phyloP scores from a whole-genome alignment of 257 asterid species.

The Apocynum venetum region DNA sequence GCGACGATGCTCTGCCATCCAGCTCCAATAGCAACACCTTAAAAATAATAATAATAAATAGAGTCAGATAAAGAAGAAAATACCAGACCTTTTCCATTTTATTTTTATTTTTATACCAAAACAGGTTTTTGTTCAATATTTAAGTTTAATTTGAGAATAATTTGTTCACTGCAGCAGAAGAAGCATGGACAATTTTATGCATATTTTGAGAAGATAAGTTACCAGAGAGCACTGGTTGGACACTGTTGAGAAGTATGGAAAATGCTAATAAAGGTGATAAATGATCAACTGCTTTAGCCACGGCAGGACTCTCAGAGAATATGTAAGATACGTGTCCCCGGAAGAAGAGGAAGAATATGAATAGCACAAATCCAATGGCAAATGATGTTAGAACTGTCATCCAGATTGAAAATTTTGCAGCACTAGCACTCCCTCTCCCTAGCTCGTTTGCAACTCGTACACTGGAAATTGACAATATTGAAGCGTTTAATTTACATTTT shows the following conservation, averaged over 20 bases:
- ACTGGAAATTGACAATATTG: constrained; percentile 20
- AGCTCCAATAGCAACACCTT: constrained; percentile 50
- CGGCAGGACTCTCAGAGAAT: constrained; percentile 42
- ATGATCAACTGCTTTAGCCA: constrained; percentile 42
- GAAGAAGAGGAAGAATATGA: constrained; percentile 45
- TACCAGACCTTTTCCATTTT: too few relatives aligned
- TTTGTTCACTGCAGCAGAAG: too few relatives aligned
- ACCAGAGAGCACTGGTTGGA: constrained; percentile 73
- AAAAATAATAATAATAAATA: neutral
- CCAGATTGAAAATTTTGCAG: constrained; percentile 50
- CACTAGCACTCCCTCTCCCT: constrained; percentile 57
- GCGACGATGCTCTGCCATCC: constrained; percentile 57
- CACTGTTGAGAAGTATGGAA: constrained; percentile 58
- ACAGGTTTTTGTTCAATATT: too few relatives aligned
- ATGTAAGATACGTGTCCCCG: constrained; percentile 52
- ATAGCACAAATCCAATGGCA: constrained; percentile 38
- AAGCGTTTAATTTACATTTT: too few relatives aligned
- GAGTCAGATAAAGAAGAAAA: neutral
- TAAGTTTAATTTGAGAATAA: too few relatives aligned
- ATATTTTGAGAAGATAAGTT: neutral
- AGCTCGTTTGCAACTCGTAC: constrained; percentile 74
- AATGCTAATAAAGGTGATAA: constrained; percentile 62
- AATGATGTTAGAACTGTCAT: constrained; percentile 43
- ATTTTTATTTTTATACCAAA: too few relatives aligned
- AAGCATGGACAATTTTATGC: too few relatives aligned